These are phyloP conservation scores for Zymoseptoria crescenta DNA, from an alignment of 2,329 filamentous ascomycete genomes.

Conservation along the genomic window DNA sequence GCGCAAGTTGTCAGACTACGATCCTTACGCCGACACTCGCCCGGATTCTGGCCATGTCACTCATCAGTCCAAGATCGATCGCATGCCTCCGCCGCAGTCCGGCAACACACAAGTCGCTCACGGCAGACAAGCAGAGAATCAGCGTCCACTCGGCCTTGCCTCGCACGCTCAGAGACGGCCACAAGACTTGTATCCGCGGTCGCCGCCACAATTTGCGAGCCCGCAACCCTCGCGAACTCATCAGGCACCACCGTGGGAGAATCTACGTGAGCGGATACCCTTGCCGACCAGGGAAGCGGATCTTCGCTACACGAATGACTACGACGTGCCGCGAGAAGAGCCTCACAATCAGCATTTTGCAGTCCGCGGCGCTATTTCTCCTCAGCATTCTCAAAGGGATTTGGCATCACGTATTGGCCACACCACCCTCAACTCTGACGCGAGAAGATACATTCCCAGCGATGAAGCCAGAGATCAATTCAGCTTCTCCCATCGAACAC, in stretches of 20 bases:
- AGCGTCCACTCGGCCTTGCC: slow-evolving; percentile 2
- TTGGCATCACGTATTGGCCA: not conserved
- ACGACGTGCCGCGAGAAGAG: not conserved
- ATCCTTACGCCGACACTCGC: slow-evolving; percentile 5
- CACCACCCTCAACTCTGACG: not conserved
- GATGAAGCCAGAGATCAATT: not conserved
- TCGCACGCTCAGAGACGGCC: not conserved
- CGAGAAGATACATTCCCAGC: not conserved
- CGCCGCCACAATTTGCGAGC: not conserved
- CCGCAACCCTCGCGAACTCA: not conserved
- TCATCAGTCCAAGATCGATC: not conserved
- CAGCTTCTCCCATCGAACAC: not conserved
- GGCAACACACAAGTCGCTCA: not conserved
- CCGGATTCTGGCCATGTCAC: not conserved
- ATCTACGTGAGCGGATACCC: not conserved
- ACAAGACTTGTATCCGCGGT: not conserved
- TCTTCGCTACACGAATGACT: not conserved
- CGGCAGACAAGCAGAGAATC: not conserved
- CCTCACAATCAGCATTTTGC: not conserved
- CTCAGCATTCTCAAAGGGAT: not conserved
- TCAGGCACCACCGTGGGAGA: not conserved
- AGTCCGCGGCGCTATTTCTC: not conserved
- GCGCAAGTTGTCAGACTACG: slow-evolving; percentile 24
- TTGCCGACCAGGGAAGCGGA: not conserved
- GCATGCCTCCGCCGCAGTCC: not conserved